Base-by-base conservation (phyloP, 192 early-diverging fungal genomes). In the Coemansia guatemalensis region DNA sequence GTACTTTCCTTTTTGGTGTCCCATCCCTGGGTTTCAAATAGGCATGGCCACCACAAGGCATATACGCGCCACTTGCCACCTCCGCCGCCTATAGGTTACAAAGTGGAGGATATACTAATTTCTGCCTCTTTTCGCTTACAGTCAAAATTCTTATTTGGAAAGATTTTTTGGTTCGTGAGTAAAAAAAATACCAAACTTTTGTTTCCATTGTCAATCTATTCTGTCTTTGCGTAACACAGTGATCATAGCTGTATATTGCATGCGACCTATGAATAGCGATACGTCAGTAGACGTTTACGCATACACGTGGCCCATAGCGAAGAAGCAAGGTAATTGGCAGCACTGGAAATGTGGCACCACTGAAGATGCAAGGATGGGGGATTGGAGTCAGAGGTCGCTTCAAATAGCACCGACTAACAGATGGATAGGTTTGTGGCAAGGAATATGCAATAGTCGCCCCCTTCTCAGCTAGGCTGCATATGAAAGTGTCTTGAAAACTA, bases 401-500 rank as follows among this genome's bases (percentile, higher is more conserved):
- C 50, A 23, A 52, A 23, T 52, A 44, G 14, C 39, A 8, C 39
- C 17, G 39, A 17, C 9, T 17, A 44, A 12, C 39, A 17, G 39
- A 44, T 17, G 14, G 39, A 44, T 44, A 44, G 39, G 39, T 44
- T 44, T 44, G 14, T 44, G 39, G 39, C 39, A 44, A 44, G 14
- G 39, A 44, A 44, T 17, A 17, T 44, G 39, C 39, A 44, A 9
- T 44, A 44, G 11, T 44, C 39, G n/a, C n/a, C 9, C 12, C 12
- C 11, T 17, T 17, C 14, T 17, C 39, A 44, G 14, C 14, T 44
- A 17, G 14, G 14, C 9, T 44, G 14, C 14, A 44, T 32, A 48
- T 4, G 47, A 29, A 60, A 29, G 48, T 48, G 24, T 44, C 20
- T 7, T 60, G 47, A n/a, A 60, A 60, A 8, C 14, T 44, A 44